Base-by-base conservation (phyloP, 1,139 yeast species). In the Geotrichum klebahnii region DNA sequence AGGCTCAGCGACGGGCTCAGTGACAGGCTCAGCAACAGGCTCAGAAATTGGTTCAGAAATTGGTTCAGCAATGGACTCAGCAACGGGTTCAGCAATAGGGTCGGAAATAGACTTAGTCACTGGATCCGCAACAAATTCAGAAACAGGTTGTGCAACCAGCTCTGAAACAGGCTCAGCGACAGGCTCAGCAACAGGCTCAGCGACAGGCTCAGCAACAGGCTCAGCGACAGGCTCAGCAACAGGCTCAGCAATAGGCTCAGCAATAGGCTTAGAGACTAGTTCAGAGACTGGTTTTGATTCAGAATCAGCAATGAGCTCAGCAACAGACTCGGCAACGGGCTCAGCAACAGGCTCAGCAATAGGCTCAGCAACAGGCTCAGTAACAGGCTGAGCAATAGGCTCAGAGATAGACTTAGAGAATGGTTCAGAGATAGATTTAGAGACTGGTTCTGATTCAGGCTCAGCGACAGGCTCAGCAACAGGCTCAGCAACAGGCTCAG, bases 1-100 rank as follows among this genome's bases (percentile, higher is more conserved):
- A n/a, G 43, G 43, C 43, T 38, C 20, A 10, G 9, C 10, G 20
- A 19, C 42, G 23, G 28, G 19, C 8, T 19, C 42, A 26, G 23
- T 19, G 16, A 5, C 31, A 16, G 34, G 17, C 14, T 39, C 43
- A 2, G 29, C 29, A 23, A 23, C 43, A 14, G 43, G 43, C 12
- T 39, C 43, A 26, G 43, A 9, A n/a, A n/a, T n/a, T n/a, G n/a
- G n/a, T n/a, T 22, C 19, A n/a, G 9, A 9, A 17, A 20, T 24
- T 26, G n/a, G 2, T 24, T 5, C 12, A 16, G 26, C 43, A 26
- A 26, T 19, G 12, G 29, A 8, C 16, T 39, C 17, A 24, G 17
- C 34, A 39, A 26, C 17, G 19, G 43, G 20, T 24, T 39, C n/a
- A 32, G 9, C 36, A 17, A 10, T 16, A 28, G 32, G 5, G 3